Percentiles rank a stretch among this genome's conserved stretches.
Conservation (phyloP, 108 stramenopile species). For the Chaetoceros muelleri region DNA sequence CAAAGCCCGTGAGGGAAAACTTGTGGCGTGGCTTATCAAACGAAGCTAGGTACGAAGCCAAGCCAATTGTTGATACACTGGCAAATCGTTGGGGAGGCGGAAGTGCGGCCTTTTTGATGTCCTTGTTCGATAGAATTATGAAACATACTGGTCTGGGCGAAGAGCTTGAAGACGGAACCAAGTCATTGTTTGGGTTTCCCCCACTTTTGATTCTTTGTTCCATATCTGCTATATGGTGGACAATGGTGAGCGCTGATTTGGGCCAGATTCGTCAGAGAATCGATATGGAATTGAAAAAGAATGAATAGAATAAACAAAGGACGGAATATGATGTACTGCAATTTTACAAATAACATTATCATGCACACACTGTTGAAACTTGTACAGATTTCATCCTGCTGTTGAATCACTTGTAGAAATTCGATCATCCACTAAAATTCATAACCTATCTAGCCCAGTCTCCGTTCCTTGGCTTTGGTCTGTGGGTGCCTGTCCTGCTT, state of each 20-base stretch:
- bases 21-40: conserved; percentile 78
- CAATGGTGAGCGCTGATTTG: conserved; percentile 70
- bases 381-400: too few species aligned
- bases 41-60: conserved; percentile 85
- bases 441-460: too few species aligned
- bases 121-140: conserved; percentile 42
- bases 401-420: too few species aligned
- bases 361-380: too few species aligned
- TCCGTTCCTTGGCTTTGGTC: too few species aligned
- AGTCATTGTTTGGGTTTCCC: conserved; percentile 60
- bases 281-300: conserved; percentile 73
- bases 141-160: conserved; percentile 29
- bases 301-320: conserved; percentile 29
- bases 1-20: conserved; percentile 81
- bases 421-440: too few species aligned
- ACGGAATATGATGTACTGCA: too few species aligned
- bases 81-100: conserved; percentile 89
- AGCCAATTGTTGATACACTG: conserved; percentile 84
- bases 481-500: too few species aligned
- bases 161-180: conserved; percentile 27
- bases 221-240: conserved; percentile 72
- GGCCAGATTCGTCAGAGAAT: conserved; percentile 62
- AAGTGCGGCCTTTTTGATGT: conserved; percentile 76
- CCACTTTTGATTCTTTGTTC: conserved; percentile 65
- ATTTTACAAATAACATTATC: too few species aligned